Percentiles rank a stretch among this genome's conserved stretches.
These are phyloP conservation scores for Porogramme epimiltina DNA, from an alignment of 1,284 basidiomycete genomes.

Conservation along the genomic window DNA sequence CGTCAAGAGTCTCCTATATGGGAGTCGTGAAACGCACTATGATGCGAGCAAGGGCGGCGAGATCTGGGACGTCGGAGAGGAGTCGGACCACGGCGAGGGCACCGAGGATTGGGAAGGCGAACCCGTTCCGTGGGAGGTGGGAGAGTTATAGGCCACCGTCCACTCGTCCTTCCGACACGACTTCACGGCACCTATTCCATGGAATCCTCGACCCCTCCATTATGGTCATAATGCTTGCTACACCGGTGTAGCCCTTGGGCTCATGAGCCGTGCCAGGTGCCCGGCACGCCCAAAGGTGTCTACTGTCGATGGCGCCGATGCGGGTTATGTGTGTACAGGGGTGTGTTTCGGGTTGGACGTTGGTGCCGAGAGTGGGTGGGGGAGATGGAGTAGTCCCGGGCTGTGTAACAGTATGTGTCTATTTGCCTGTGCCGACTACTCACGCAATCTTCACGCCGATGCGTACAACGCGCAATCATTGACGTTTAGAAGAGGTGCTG, in stretches of 20 bases:
- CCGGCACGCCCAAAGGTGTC: no score
- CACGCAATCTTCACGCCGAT: constrained; percentile 11
- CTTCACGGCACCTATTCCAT: no score
- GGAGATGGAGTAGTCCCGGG: neutral
- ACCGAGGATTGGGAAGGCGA: constrained; percentile 84
- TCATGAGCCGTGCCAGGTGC: no score
- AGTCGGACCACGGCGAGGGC: constrained; percentile 42
- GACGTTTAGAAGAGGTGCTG: constrained; percentile 11
- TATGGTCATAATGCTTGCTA: no score
- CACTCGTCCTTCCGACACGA: no score
- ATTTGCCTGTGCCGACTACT: constrained; percentile 18
- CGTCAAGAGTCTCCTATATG: constrained; percentile 60
- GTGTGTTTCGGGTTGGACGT: no score
- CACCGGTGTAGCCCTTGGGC: no score
- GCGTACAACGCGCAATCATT: no score
- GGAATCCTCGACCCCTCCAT: no score
- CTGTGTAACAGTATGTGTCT: constrained; percentile 24
- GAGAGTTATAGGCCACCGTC: constrained; percentile 52
- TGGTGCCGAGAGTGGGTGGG: neutral
- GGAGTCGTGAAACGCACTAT: constrained; percentile 55
- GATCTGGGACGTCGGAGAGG: constrained; percentile 78
- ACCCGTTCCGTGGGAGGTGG: constrained; percentile 76
- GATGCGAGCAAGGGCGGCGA: constrained; percentile 65
- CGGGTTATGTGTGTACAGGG: no score
- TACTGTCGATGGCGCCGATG: no score